phyloP scores from a whole-genome alignment of 192 early-diverging fungal species.

The Linnemannia elongata region DNA sequence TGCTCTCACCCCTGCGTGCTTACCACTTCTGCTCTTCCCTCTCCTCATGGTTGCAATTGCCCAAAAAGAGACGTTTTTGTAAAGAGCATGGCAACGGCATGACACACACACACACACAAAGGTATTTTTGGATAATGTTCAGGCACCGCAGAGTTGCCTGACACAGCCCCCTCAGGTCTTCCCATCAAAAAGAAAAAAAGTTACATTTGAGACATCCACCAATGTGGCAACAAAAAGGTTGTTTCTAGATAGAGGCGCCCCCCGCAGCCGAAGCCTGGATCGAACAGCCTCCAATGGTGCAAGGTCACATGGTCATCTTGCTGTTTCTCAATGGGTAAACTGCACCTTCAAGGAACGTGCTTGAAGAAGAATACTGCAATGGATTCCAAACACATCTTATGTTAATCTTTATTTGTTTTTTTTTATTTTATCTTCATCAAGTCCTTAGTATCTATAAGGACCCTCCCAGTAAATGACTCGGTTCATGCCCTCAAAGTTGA shows the following conservation, averaged over 20 bases:
- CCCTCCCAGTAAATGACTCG: conserved; percentile 47
- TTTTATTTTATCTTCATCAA: neutral
- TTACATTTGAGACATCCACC: neutral
- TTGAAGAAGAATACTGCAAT: too few species aligned
- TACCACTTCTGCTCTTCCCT: neutral
- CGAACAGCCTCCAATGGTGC: neutral
- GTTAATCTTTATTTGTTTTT: neutral
- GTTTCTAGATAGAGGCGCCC: neutral
- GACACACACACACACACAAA: conserved; percentile 4
- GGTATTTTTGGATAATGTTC: neutral
- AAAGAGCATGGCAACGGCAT: neutral
- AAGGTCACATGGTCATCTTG: too few species aligned
- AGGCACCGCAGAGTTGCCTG: neutral
- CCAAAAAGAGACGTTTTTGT: neutral
- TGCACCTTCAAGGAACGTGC: too few species aligned
- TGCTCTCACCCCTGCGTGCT: neutral
- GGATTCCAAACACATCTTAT: too few species aligned
- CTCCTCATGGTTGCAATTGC: neutral
- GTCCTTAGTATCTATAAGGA: neutral
- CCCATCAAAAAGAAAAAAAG: neutral
- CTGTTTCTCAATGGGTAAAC: too few species aligned
- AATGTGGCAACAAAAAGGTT: neutral
- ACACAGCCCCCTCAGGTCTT: neutral
- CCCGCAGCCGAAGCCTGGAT: neutral
- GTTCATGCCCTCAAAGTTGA: conserved; percentile 55